Conservation (phyloP, 2,329 filamentous ascomycete genomes). For the Fusarium caatingaense region DNA sequence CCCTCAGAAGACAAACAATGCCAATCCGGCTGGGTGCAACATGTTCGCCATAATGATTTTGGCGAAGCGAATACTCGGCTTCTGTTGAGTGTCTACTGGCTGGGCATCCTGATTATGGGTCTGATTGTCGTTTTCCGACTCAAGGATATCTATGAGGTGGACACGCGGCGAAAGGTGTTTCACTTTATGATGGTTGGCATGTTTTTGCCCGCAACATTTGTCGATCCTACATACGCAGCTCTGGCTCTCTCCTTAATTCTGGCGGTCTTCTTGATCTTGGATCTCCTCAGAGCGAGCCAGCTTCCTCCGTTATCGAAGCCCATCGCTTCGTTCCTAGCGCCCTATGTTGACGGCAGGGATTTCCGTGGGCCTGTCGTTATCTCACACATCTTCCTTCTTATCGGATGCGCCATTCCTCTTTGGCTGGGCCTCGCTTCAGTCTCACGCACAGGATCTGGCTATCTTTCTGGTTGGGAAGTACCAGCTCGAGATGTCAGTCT, state of each 20-base stretch:
- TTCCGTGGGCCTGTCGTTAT: conserved; percentile 94
- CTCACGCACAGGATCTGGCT: conserved; percentile 64
- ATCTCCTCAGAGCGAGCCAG: conserved; percentile 89
- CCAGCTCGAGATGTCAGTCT: conserved; percentile 82
- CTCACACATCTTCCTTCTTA: conserved; percentile 93
- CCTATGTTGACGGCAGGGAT: conserved; percentile 94
- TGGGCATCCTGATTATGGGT: conserved; percentile 74
- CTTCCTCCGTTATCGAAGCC: conserved; percentile 89
- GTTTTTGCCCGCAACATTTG: conserved; percentile 86
- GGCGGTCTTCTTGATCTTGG: conserved; percentile 86
- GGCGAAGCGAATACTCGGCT: conserved; percentile 87
- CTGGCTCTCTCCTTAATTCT: conserved; percentile 84
- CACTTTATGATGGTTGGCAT: conserved; percentile 99
- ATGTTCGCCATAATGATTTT: conserved; percentile 71
- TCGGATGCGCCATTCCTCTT: conserved; percentile 93
- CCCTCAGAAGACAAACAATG: conserved; percentile 53
- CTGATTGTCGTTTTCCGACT: conserved; percentile 80
- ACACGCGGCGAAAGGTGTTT: conserved; percentile 96
- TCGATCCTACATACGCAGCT: conserved; percentile 86
- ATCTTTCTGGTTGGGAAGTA: conserved; percentile 80
- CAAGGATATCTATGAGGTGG: conserved; percentile 84
- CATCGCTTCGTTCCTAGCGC: conserved; percentile 86
- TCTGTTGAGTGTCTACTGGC: conserved; percentile 78
- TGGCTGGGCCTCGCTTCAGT: conserved; percentile 86
- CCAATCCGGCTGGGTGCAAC: conserved; percentile 70